Evolutionary conservation across 352 stramenopile species (phyloP), one percentile per base, ranked within the genome.

Genomic region (Phytophthora rubi): DNA sequence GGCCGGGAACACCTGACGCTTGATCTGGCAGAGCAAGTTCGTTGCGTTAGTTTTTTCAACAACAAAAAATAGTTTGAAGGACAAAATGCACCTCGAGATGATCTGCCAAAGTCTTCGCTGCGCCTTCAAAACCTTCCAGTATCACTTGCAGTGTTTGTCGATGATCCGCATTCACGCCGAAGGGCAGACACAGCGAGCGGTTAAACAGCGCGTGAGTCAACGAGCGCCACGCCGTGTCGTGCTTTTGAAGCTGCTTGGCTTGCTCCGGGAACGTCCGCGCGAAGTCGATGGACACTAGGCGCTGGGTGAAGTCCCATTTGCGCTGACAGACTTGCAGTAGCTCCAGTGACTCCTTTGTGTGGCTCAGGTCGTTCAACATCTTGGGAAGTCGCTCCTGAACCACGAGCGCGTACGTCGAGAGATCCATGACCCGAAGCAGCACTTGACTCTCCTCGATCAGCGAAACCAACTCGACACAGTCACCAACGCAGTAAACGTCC

Each of bases 381-480:
- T 80, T 82, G 0, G 72, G 66, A n/a, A 92, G 65, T 2, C 74
- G 62, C 3, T 70, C 58, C 39, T 92, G 80, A 2, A 94, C 77
- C 0, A 85, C 70, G 5, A 86, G 75, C 0, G 84, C 79, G 49
- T 91, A 94, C 8, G 85, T 89, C 0, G 86, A 94, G 4, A 76
- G 78, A 26, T 92, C 82, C 67, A 94, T 92, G 26, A 92, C 83
- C 7, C 83, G 75, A 18, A 94, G 73, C 1, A 94, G 56, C 13
- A 94, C 82, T 65, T 93, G 85, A 21, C 80, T 90, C 57, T 94
- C 85, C 58, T 94, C 86, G 12, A 92, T 68, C 1, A 94, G 64
- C 0, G 75, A 73, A 0, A 82, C 47, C 7, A 92, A 62, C n/a
- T 92, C 85, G 5, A 59, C 51, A 26, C 83, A 90, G 45, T 94